Base-by-base conservation (phyloP, 306 rosid genomes). In the Rosa rugosa region DNA sequence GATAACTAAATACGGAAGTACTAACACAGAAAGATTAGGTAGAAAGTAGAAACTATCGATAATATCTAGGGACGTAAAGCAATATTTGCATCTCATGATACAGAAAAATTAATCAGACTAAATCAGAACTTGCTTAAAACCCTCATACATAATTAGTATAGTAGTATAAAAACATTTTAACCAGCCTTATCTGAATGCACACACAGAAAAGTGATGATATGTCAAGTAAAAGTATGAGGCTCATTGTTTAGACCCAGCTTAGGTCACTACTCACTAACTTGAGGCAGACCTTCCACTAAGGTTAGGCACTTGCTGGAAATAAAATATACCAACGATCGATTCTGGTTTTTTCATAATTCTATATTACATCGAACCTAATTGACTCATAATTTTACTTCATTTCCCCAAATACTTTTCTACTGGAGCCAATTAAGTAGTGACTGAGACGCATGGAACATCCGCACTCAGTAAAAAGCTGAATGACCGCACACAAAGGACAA, bases 211-310 rank as follows among this genome's bases (percentile, higher is more conserved):
- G 49, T 62, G 31, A 47, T 20, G 27, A 63, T 9, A 46, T 38
- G 1, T 46, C 49, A 47, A 46, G 79, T 36, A 34, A 31, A n/a
- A 25, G 49, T 53, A 17, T 36, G 31, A 9, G 25, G 10, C 53
- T 70, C 75, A 38, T 59, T 7, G 41, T 75, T 57, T n/a, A 62
- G 10, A 59, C 31, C 22, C 42, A 44, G 23, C 20, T 56, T 56
- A 56, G 63, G 42, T 22, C 80, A 77, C 65, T 47, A n/a, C 38
- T 67, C 63, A 27, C 76, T 50, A 36, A 46, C 66, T 62, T 12
- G 74, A 72, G 22, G 23, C 54, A 62, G 25, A 46, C 62, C 13
- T 63, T 42, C 40, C 69, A 57, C 74, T 45, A 13, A 40, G 22
- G 67, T 38, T 50, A 74, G 70, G 56, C 45, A 60, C 57, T 56